Conservation (phyloP, 176 grass and related monocot genomes). For the Lolium multiflorum region DNA sequence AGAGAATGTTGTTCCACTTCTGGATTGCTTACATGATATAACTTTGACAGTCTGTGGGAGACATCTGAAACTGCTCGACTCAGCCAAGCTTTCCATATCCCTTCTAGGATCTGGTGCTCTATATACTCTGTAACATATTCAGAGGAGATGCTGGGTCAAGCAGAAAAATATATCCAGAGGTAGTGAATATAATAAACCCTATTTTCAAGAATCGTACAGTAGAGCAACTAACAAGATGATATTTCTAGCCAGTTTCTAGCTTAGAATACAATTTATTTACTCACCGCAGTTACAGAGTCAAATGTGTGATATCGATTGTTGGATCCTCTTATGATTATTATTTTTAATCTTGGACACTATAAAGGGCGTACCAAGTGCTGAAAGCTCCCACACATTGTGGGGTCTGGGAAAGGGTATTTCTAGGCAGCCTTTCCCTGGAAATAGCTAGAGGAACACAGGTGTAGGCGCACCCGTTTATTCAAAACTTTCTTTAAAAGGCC, state of each 20-base stretch:
- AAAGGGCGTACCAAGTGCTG: too few species aligned
- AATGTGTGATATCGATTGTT: not conserved
- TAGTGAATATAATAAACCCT: not conserved
- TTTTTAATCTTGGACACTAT: conserved; percentile 7
- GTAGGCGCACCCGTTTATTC: too few species aligned
- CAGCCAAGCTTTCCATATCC: conserved; percentile 51
- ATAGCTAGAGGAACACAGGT: too few species aligned
- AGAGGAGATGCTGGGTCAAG: conserved; percentile 30
- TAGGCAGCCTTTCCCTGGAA: too few species aligned
- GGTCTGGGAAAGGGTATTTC: too few species aligned
- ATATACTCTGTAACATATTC: conserved; percentile 50
- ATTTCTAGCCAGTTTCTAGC: conserved; percentile 5
- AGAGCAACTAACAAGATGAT: conserved; percentile 8
- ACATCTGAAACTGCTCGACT: conserved; percentile 64
- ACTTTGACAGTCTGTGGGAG: conserved; percentile 79
- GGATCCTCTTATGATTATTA: not conserved
- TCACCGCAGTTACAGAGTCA: not conserved
- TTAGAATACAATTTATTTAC: conserved; percentile 2
- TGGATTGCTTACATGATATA: conserved; percentile 72
- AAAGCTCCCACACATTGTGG: too few species aligned
- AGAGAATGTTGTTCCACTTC: conserved; percentile 65
- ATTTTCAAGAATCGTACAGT: not conserved
- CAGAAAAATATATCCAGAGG: not conserved
- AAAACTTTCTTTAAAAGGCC: too few species aligned
- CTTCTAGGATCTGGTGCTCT: conserved; percentile 51